Percentiles rank a stretch among this genome's conserved stretches.
Conservation (phyloP, 768 basidiomycete genomes). For the Podaxis sp. region DNA sequence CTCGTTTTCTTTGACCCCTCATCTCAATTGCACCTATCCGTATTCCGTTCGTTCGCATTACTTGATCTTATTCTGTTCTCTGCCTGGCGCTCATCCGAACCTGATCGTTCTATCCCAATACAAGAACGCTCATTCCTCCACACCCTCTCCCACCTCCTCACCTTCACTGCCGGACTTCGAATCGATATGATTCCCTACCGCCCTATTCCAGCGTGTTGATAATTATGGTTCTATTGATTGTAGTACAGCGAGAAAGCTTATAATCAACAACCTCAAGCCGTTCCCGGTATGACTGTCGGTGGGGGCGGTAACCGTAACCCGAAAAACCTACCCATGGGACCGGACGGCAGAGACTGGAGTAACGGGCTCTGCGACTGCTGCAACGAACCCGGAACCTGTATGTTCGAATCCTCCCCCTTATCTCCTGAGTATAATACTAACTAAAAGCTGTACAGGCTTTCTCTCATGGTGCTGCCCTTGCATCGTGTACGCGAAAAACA, state of each 20-base stretch:
- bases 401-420: conserved; percentile 13
- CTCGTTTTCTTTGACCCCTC: not conserved
- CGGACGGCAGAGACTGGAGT: conserved; percentile 38
- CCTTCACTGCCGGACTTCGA: not conserved
- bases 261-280: conserved; percentile 6
- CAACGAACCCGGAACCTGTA: conserved; percentile 32
- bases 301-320: conserved; percentile 35
- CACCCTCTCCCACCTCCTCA: not conserved
- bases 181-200: not conserved
- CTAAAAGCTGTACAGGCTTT: conserved; percentile 26
- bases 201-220: not conserved
- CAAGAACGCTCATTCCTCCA: not conserved
- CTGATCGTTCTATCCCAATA: not conserved
- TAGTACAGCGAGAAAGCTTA: not conserved
- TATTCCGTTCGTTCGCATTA: no score
- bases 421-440: not conserved
- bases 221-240: not conserved
- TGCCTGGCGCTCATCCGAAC: not conserved
- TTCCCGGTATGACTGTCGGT: conserved; percentile 25
- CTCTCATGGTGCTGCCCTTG: conserved; percentile 42
- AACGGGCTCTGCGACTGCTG: conserved; percentile 32
- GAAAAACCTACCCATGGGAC: conserved; percentile 30
- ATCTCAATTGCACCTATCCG: not conserved
- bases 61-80: not conserved
- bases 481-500: conserved; percentile 39